Evolutionary conservation across 2,329 filamentous ascomycete genomes (phyloP).

Genomic region (Pseudogymnoascus sp.): DNA sequence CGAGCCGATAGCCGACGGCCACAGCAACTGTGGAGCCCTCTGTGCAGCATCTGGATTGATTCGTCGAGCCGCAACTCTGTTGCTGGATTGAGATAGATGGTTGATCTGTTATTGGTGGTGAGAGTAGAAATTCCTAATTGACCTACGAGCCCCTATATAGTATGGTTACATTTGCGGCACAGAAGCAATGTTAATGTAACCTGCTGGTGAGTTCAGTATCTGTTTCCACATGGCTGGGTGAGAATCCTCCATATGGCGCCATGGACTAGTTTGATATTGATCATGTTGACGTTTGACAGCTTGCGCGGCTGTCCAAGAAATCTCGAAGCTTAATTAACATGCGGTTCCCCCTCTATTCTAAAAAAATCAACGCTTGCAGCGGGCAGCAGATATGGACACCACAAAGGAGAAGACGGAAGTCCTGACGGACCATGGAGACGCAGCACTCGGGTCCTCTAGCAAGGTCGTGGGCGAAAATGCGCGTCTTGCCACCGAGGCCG

Average conservation of each 20-base stretch:
- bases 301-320: neutral
- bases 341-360: neutral
- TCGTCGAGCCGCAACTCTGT: neutral
- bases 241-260: neutral
- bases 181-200: neutral
- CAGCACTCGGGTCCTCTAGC: neutral
- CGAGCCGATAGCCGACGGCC: neutral
- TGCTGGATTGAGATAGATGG: neutral
- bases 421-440: neutral
- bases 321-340: constrained; percentile 4
- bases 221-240: neutral
- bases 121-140: neutral
- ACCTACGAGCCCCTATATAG: neutral
- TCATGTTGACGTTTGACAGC: constrained; percentile 1
- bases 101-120: neutral
- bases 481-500: constrained; percentile 47
- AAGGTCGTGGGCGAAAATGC: constrained; percentile 13
- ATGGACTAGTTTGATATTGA: neutral
- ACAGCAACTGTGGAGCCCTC: neutral
- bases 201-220: neutral
- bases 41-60: neutral
- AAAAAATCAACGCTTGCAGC: neutral
- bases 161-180: neutral
- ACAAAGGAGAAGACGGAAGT: neutral
- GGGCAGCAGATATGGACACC: neutral